A percentile compares a stretch with the other conserved stretches of the same genome.
Conservation (phyloP, 2,329 filamentous ascomycete genomes). For the Fusarium poae region DNA sequence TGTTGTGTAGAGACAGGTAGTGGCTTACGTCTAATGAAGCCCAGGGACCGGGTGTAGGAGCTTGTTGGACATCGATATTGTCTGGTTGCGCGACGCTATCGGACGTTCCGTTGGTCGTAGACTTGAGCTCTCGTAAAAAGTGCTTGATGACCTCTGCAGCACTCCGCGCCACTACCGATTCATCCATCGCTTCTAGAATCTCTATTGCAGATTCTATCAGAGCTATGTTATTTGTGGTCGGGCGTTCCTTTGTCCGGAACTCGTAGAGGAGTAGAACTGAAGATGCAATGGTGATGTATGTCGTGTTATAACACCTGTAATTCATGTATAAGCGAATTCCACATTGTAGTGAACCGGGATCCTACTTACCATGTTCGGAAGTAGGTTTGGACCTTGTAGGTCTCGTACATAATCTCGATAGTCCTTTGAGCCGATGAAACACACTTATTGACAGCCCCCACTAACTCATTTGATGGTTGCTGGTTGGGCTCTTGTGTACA, state of each 20-base stretch:
- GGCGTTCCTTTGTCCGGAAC: conserved; percentile 5
- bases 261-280: conserved; percentile 16
- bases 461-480: background rate
- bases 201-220: conserved; percentile 5
- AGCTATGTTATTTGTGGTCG: background rate
- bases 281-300: conserved; percentile 15
- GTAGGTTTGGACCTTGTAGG: conserved; percentile 15
- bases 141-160: conserved; percentile 20
- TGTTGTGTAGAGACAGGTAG: background rate
- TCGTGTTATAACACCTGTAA: conserved; percentile 19
- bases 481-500: background rate
- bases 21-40: conserved; percentile 1
- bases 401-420: conserved; percentile 13
- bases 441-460: conserved; percentile 5
- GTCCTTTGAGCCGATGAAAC: conserved; percentile 9
- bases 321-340: background rate
- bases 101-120: background rate
- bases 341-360: background rate
- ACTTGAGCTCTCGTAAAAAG: conserved; percentile 11
- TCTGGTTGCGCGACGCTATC: background rate
- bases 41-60: conserved; percentile 12
- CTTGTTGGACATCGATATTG: background rate
- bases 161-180: conserved; percentile 15
- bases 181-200: conserved; percentile 17
- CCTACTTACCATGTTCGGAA: conserved; percentile 10